phyloP scores from a whole-genome alignment of 1,284 basidiomycete species.

The Rhodofomes roseus region DNA sequence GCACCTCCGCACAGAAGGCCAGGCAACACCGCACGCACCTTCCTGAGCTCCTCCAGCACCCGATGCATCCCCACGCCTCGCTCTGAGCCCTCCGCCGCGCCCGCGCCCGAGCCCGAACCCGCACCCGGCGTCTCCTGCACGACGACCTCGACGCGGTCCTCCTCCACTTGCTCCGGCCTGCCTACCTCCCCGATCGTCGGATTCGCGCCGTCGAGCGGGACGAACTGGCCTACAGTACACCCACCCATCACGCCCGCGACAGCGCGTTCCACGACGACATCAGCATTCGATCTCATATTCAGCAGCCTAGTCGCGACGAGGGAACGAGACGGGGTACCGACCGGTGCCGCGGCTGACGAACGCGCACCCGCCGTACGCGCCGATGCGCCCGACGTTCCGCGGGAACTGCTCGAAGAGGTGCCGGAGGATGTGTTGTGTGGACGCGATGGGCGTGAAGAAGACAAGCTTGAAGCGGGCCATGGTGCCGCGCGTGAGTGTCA shows the following conservation, averaged over 20 bases:
- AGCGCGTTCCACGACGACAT: too few relatives aligned
- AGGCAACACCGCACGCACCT: slow-evolving; percentile 31
- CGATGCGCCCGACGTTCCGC: slow-evolving; percentile 43
- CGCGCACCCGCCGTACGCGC: slow-evolving; percentile 49
- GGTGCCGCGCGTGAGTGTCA: neutral
- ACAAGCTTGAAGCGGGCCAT: slow-evolving; percentile 21
- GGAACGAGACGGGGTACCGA: slow-evolving; percentile 20
- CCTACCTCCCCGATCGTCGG: slow-evolving; percentile 42
- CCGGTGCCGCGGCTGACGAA: slow-evolving; percentile 50
- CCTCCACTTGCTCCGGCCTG: slow-evolving; percentile 44
- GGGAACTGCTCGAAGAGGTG: slow-evolving; percentile 44
- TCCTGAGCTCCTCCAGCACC: slow-evolving; percentile 43
- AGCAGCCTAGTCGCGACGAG: neutral
- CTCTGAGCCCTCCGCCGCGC: slow-evolving; percentile 17
- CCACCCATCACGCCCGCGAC: too few relatives aligned
- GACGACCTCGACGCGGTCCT: slow-evolving; percentile 52
- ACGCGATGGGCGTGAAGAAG: slow-evolving; percentile 30
- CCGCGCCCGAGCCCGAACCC: slow-evolving; percentile 22
- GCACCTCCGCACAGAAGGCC: neutral
- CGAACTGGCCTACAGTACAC: slow-evolving; percentile 57
- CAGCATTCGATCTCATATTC: too few relatives aligned
- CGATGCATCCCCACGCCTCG: slow-evolving; percentile 33
- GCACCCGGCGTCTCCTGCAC: slow-evolving; percentile 22
- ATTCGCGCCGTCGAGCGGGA: slow-evolving; percentile 37
- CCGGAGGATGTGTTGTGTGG: slow-evolving; percentile 38